Evolutionary conservation across 352 stramenopile genomes (phyloP).

Genomic region (Phytopythium ostracodes): DNA sequence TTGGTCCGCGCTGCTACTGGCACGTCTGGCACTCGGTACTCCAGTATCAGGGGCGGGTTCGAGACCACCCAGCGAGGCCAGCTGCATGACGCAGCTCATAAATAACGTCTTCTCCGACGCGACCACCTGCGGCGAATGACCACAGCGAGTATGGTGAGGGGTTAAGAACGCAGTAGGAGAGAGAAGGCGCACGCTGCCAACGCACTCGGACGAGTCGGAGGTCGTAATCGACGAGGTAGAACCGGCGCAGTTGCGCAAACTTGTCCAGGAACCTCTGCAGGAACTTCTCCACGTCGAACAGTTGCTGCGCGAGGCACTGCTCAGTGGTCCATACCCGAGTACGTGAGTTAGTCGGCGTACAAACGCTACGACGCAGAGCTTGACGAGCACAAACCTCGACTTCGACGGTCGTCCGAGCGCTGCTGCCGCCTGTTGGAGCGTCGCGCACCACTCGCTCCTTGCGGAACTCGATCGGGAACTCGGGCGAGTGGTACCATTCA

Average conservation of each 20-base stretch:
- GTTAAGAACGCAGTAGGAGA: neutral
- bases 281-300: constrained; percentile 60
- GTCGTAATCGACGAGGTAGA: constrained; percentile 63
- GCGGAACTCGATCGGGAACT: constrained; percentile 33
- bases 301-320: constrained; percentile 38
- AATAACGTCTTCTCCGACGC: constrained; percentile 32
- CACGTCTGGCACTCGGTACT: neutral
- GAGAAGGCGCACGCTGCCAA: neutral
- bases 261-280: constrained; percentile 38
- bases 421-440: neutral
- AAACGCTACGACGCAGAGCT: too few relatives aligned
- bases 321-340: neutral
- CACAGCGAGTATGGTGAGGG: neutral
- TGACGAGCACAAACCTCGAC: neutral
- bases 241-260: constrained; percentile 31
- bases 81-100: constrained; percentile 41
- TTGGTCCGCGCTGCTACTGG: neutral
- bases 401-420: neutral
- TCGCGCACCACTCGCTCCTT: neutral
- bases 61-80: constrained; percentile 12
- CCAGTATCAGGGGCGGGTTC: neutral
- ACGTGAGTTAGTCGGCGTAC: neutral
- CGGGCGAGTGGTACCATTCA: constrained; percentile 36
- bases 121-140: constrained; percentile 13
- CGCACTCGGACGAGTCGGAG: constrained; percentile 44